Evolutionary conservation across 306 rosid genomes (phyloP).

Genomic region (Casuarina cunninghamiana): DNA sequence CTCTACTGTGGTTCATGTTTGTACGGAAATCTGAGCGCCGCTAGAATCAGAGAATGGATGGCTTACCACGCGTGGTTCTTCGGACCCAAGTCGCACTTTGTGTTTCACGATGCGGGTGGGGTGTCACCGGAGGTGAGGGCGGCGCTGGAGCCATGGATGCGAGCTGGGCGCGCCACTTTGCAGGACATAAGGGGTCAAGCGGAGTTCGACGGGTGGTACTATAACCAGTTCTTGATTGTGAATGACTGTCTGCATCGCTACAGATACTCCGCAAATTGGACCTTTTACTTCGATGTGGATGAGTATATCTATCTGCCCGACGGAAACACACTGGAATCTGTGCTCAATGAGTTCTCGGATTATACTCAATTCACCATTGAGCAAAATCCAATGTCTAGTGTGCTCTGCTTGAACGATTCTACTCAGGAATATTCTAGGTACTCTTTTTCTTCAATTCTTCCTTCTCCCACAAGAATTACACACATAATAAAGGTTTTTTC

Average conservation of each 20-base stretch:
- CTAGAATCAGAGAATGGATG: slow-evolving; percentile 46
- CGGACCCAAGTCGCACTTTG: slow-evolving; percentile 41
- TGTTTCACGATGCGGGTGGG: slow-evolving; percentile 45
- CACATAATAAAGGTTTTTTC: background rate
- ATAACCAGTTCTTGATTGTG: slow-evolving; percentile 45
- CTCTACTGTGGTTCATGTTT: slow-evolving; percentile 42
- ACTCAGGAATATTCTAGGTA: slow-evolving; percentile 30
- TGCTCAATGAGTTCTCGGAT: slow-evolving; percentile 27
- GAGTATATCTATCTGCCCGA: slow-evolving; percentile 41
- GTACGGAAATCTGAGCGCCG: slow-evolving; percentile 35
- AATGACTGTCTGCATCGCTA: slow-evolving; percentile 44
- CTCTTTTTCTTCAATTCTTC: background rate
- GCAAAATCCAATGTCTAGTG: slow-evolving; percentile 46
- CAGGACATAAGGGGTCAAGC: slow-evolving; percentile 40
- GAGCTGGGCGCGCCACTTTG: slow-evolving; percentile 34
- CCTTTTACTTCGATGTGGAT: slow-evolving; percentile 45
- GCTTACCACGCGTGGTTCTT: slow-evolving; percentile 48
- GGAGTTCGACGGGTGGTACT: slow-evolving; percentile 41
- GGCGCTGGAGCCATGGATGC: slow-evolving; percentile 44
- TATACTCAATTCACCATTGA: slow-evolving; percentile 43
- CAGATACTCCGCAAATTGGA: slow-evolving; percentile 38
- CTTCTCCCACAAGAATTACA: background rate
- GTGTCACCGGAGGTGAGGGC: slow-evolving; percentile 38
- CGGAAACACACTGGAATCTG: slow-evolving; percentile 33
- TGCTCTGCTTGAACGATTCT: slow-evolving; percentile 39